These are phyloP conservation scores for Candida yuanshanica DNA, from an alignment of 805 yeast genomes.

Conservation along the genomic window DNA sequence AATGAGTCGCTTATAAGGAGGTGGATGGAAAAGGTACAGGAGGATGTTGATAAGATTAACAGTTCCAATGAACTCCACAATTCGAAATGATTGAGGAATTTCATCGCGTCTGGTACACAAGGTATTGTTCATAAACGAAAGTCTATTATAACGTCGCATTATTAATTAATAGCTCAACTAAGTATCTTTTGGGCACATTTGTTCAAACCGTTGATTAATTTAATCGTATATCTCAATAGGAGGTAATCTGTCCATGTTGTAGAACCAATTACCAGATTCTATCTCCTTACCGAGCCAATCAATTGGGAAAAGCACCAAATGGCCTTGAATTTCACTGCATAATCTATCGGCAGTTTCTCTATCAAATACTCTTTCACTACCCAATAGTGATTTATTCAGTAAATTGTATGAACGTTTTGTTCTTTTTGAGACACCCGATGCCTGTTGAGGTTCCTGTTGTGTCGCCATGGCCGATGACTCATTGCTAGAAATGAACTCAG, in stretches of 20 bases:
- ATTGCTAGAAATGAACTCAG: conserved; percentile 7
- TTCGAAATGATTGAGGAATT: not conserved
- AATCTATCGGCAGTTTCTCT: conserved; percentile 72
- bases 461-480: conserved; percentile 10
- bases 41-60: conserved; percentile 57
- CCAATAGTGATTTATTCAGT: conserved; percentile 25
- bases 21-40: conserved; percentile 51
- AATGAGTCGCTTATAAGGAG: conserved; percentile 47
- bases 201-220: not conserved
- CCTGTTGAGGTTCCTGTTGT: not conserved
- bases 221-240: conserved; percentile 91
- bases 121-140: not conserved
- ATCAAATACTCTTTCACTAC: conserved; percentile 53
- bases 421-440: conserved; percentile 19
- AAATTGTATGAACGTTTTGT: conserved; percentile 34
- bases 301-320: conserved; percentile 85
- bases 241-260: conserved; percentile 87
- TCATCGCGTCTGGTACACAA: not conserved
- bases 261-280: conserved; percentile 92
- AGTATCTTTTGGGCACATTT: too few species aligned
- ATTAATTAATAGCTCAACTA: too few species aligned
- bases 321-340: conserved; percentile 71
- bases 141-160: too few species aligned
- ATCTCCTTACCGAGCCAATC: conserved; percentile 87
- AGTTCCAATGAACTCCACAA: not conserved